Base-by-base conservation (phyloP, 164 flowering plant genomes). In the Dillenia suffruticosa region DNA sequence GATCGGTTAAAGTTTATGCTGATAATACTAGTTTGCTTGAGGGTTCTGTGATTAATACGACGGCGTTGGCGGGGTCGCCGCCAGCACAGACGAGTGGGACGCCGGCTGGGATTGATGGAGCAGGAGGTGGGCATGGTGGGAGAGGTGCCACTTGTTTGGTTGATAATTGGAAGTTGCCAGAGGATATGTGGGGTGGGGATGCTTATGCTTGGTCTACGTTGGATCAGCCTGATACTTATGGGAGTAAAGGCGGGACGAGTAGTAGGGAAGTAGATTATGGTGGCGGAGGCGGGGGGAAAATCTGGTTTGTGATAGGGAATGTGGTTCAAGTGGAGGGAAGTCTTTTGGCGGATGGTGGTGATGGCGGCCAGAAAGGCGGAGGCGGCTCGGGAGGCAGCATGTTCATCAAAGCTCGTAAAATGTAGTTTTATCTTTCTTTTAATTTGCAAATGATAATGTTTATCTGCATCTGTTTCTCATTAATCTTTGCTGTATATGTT, bases 41-140 rank as follows among this genome's bases (percentile, higher is more conserved):
- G 16, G 83, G 80, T 12, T 79, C 96, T 2, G 62, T 74, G 40
- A 63, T 90, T 15, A 90, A 90, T 57, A 75, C 73, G 9, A 92
- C 92, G 2, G 96, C 68, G 2, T 61, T 81, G 54, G 98, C 75
- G 9, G 98, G 96, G 4, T 56, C 49, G 5, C 88, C 93, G 1
- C 96, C 96, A 11, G 63, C 70, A 9, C 87, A 81, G 75, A 79
- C 90, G 3, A 82, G 86, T 59, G 96, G 98, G n/a, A 78, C 89
- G 1, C 96, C 98, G 0, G 53, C 51, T 4, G 96, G 87, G 8
- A 51, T 71, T 50, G 76, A 81, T 40, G 98, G 96, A 0, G 85
- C 83, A 0, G 98, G 98, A 7, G 98, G 96, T 5, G 98, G 98
- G 16, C 85, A 92, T 66, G 96, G 98, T 5, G 98, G 98, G n/a